Base-by-base conservation (phyloP, 1,284 basidiomycete genomes). In the Erythrobasidium hasegawianum region DNA sequence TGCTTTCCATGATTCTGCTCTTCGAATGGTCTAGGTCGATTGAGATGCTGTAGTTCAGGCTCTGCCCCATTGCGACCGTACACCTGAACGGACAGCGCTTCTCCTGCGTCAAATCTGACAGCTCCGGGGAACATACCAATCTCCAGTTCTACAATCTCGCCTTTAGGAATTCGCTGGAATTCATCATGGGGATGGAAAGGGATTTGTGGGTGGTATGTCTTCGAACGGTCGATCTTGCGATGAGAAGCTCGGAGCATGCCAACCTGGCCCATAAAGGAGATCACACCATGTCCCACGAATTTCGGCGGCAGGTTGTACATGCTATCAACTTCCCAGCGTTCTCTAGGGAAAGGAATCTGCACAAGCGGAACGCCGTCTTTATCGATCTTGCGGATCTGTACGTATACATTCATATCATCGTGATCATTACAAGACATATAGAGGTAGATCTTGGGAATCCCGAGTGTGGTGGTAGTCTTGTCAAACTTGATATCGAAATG, bases 101-200 rank as follows among this genome's bases (percentile, higher is more conserved):
- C 74, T 52, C 74, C 74, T 0, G 67, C 67, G 4, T 71, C 70
- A 60, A 73, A 72, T 18, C 69, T 68, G 57, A 72, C 69, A 20
- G 71, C 74, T 61, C 70, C 71, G 18, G 72, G 70, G 73, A 73
- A 75, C 52, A 74, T 68, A 14, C 71, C 71, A 52, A 75, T 74
- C 47, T 72, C 71, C 33, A 74, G 68, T 47, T 67, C 56, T 43
- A 73, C 73, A 18, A 73, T 57, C 58, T 70, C 65, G 49, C 72
- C 73, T 14, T 40, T 64, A 3, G 59, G 41, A 22, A 75, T 68
- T 18, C 67, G 13, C 53, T 62, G 22, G 24, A 22, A 8, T 8
- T 26, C 16, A 55, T 62, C 59, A 22, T 62, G 59, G 9, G 50
- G 49, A 29, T 55, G 59, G 22, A 53, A 68, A 61, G 72, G 69